Base-by-base conservation (phyloP, 1,284 basidiomycete species). In the Ceratobasidium theobromae region DNA sequence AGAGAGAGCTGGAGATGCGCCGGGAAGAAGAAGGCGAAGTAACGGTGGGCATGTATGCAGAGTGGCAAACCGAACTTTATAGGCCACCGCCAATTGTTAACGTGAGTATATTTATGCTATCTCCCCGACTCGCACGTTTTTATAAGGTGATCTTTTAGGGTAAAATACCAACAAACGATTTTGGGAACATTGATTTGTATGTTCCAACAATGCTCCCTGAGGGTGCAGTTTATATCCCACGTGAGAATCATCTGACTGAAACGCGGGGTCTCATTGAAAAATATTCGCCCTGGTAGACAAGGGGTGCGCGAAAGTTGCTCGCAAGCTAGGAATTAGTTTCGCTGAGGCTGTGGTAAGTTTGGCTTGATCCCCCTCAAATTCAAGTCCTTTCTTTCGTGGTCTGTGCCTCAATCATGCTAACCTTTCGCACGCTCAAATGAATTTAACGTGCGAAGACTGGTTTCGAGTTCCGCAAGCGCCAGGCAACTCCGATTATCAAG, bases 101-200 rank as follows among this genome's bases (percentile, higher is more conserved):
- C 76, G 94, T 95, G 69, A 76, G 86, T 79, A 35, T 68, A 4
- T 43, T 8, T 14, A 57, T 43, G 30, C 6, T 27, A 52, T 38
- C 9, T 48, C 14, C 45, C 14, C 12, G 45, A 21, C 11, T 48
- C 14, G 11, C 4, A 3, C 45, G 21, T 48, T 48, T 12, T 28
- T 23, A 21, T 62, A 14, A 35, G 65, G 58, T 70, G 58, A 65
- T 21, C 21, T 25, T 64, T 21, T 72, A 98, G 91, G 96, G 97
- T 21, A 86, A 85, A 74, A 85, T 99, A 40, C 95, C 95, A 3
- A 95, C 91, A 77, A 99, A 99, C 72, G 86, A 89, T 69, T 99
- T 97, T 75, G 97, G 97, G 21, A 98, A 98, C 75, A 91, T 99
- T 69, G 96, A 99, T 77, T 78, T 99, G 28, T 99, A 97, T 75